Conservation (phyloP, 1,284 basidiomycete genomes). For the Sanghuangporus sanghuang region DNA sequence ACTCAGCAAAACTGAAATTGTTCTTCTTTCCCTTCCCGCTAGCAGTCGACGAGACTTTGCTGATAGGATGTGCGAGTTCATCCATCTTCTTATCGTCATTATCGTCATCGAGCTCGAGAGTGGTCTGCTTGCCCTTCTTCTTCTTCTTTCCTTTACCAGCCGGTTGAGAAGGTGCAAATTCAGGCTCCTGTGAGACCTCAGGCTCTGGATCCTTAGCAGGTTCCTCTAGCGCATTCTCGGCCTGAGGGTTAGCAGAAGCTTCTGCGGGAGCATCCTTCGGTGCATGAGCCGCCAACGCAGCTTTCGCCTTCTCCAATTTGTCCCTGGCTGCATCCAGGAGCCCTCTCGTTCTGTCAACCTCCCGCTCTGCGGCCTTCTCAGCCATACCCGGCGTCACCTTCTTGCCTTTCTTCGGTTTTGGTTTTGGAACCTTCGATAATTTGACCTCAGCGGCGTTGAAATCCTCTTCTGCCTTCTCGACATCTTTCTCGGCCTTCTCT, state of each 20-base stretch:
- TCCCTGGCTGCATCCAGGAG: not conserved
- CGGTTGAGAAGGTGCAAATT: too few species aligned
- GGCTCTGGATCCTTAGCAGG: not conserved
- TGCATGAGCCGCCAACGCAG: not conserved
- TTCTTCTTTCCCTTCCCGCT: not conserved
- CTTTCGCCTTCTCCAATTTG: slow-evolving; percentile 3
- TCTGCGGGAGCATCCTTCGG: not conserved
- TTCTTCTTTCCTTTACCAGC: too few species aligned
- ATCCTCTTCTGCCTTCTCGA: slow-evolving; percentile 1
- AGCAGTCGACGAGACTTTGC: not conserved
- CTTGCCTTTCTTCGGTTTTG: slow-evolving; percentile 3
- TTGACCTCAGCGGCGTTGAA: slow-evolving; percentile 1
- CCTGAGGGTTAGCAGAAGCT: not conserved
- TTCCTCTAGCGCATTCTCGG: not conserved
- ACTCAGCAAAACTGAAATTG: not conserved
- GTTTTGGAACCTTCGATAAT: slow-evolving; percentile 1
- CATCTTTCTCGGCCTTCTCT: not conserved
- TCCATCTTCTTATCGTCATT: too few species aligned
- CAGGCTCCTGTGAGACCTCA: not conserved
- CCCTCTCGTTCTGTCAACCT: not conserved
- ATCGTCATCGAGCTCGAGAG: too few species aligned
- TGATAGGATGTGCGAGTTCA: not conserved
- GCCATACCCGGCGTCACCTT: not conserved
- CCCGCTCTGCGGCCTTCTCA: slow-evolving; percentile 3
- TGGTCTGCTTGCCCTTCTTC: too few species aligned